These are phyloP conservation scores for Salvia miltiorrhiza DNA, from an alignment of 257 asterid genomes.

Conservation along the genomic window DNA sequence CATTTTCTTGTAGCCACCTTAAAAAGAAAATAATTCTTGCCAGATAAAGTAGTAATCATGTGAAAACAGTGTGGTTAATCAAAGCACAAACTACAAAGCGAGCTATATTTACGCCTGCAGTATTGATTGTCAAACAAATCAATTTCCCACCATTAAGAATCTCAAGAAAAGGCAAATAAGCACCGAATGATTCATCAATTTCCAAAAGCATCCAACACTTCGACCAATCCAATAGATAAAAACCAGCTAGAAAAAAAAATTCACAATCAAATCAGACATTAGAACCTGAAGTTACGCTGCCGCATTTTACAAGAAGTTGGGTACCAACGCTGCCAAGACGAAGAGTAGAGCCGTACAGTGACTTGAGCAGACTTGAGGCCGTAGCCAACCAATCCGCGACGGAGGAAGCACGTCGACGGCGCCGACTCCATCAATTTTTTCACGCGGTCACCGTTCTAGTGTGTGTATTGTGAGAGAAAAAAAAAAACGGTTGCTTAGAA, in stretches of 20 bases:
- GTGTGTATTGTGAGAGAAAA: slow-evolving; percentile 15
- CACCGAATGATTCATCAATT: not conserved
- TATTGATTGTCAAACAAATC: slow-evolving; percentile 3
- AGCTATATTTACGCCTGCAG: slow-evolving; percentile 13
- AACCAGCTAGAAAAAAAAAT: not conserved
- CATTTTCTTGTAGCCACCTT: not conserved
- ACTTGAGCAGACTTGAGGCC: slow-evolving; percentile 29
- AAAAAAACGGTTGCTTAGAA: slow-evolving; percentile 50
- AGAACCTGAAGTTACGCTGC: slow-evolving; percentile 64
- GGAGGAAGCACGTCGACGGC: slow-evolving; percentile 48
- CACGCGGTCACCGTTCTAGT: slow-evolving; percentile 10
- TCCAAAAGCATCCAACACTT: not conserved
- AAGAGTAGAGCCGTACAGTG: slow-evolving; percentile 35
- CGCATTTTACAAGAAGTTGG: slow-evolving; percentile 69
- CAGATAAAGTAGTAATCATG: not conserved
- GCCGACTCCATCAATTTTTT: slow-evolving; percentile 57
- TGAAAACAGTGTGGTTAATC: not conserved
- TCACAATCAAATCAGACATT: not conserved
- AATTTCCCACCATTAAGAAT: not conserved
- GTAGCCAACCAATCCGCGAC: slow-evolving; percentile 41
- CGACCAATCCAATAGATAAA: not conserved
- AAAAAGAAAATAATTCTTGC: not conserved
- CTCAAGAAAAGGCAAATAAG: not conserved
- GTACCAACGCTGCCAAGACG: slow-evolving; percentile 40
- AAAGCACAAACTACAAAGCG: slow-evolving; percentile 5